Conservation (phyloP, 2,329 filamentous ascomycete genomes). For the Didymella lethalis region DNA sequence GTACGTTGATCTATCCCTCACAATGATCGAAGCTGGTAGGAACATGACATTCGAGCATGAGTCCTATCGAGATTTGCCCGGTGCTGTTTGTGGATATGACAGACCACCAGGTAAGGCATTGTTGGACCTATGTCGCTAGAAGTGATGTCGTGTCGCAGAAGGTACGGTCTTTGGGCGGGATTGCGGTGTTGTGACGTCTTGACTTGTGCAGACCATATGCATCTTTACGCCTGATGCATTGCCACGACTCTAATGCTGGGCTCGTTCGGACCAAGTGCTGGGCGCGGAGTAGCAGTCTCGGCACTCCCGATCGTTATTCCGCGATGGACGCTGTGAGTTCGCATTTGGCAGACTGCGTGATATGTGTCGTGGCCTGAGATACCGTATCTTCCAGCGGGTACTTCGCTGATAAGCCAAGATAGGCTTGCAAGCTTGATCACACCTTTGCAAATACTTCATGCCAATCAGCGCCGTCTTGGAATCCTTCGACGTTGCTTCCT, state of each 20-base stretch:
- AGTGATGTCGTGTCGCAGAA: not conserved
- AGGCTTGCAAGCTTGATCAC: constrained; percentile 3
- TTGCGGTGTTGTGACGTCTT: constrained; percentile 2
- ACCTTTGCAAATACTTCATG: constrained; percentile 2
- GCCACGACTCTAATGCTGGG: not conserved
- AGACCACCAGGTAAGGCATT: not conserved
- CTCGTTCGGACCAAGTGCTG: constrained; percentile 13
- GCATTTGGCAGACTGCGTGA: not conserved
- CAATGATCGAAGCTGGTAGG: too few relatives aligned
- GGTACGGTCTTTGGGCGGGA: not conserved
- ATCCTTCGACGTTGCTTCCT: constrained; percentile 9
- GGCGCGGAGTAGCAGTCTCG: constrained; percentile 9
- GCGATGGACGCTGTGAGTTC: constrained; percentile 6
- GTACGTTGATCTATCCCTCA: constrained; percentile 18
- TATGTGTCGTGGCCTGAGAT: constrained; percentile 3
- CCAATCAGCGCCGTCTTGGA: constrained; percentile 3
- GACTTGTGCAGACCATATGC: not conserved
- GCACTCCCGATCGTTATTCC: not conserved
- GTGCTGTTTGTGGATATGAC: not conserved
- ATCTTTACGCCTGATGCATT: not conserved
- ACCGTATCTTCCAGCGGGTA: constrained; percentile 10
- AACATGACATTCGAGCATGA: not conserved
- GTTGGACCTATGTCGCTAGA: not conserved
- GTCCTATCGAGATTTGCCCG: not conserved
- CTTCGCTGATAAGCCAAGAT: constrained; percentile 18